Base-by-base conservation (phyloP, 2,329 filamentous ascomycete species). In the Phoma sp. region DNA sequence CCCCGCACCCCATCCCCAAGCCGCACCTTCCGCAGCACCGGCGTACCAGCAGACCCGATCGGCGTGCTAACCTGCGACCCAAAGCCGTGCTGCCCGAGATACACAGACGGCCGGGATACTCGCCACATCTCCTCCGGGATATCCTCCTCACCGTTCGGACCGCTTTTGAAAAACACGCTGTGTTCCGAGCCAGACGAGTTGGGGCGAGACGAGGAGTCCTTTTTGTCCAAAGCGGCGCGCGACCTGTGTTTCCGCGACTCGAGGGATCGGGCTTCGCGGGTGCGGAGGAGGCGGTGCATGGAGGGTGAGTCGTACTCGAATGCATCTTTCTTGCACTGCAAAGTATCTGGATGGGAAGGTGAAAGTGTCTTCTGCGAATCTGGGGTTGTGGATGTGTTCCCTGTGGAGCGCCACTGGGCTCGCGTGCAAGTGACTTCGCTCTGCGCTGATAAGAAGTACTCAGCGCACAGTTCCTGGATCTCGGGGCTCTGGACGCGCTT, bases 121-220 rank as follows among this genome's bases (percentile, higher is more conserved):
- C 49, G 37, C 64, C 64, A 67, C 3, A 65, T 55, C 7, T 42
- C 4, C 35, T 47, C 22, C 3, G 61, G 64, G 4, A 67, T 54
- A 11, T 61, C 61, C 9, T 13, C 25, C 8, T 51, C 52, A 2
- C 35, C 36, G 8, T 40, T 25, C n/a, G 33, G 30, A 37, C 36
- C 48, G n/a, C 40, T 44, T 2, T 25, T 47, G 5, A 13, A 29
- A 18, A 18, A 14, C 7, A 4, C 18, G 24, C 14, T 30, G 2
- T 30, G 3, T 11, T 24, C 32, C 8, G 3, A 8, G 2, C 4
- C 3, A 9, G 25, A 9, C 3, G 42, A 33, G 3, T 8, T 18
- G 11, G 9, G 29, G 8, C 9, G 27, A 4, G 10, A 11, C 13
- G 32, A 33, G 4, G 32, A 7, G 2, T 13, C 13, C 13, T 23